Conservation (phyloP, 2,329 filamentous ascomycete genomes). For the Aspergillus persii region DNA sequence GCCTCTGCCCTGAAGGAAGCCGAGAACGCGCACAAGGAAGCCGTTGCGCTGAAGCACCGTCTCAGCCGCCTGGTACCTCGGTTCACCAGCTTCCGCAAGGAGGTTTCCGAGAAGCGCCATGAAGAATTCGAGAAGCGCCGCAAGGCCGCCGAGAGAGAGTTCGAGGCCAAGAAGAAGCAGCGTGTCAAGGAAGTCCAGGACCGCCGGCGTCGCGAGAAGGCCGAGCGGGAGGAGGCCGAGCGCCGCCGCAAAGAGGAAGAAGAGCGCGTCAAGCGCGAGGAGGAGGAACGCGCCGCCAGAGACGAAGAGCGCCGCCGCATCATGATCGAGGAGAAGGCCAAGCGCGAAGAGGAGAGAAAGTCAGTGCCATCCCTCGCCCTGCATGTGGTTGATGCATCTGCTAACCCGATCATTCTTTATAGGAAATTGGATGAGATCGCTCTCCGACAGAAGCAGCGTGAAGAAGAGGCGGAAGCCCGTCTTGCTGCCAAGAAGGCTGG, state of each 20-base stretch:
- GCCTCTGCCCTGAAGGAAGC: conserved; percentile 74
- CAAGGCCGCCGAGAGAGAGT: conserved; percentile 85
- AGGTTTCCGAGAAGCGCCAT: conserved; percentile 80
- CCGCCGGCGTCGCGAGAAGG: conserved; percentile 75
- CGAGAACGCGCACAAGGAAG: conserved; percentile 85
- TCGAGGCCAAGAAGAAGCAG: conserved; percentile 84
- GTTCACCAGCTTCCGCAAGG: conserved; percentile 80
- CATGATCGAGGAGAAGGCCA: conserved; percentile 67
- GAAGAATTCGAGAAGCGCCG: conserved; percentile 95
- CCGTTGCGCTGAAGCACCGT: conserved; percentile 89
- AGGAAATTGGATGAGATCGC: conserved; percentile 64
- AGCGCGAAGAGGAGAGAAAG: conserved; percentile 59
- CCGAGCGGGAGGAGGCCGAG: conserved; percentile 81
- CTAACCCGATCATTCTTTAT: conserved; percentile 32
- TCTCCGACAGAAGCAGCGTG: conserved; percentile 70
- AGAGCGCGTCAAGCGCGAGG: conserved; percentile 75
- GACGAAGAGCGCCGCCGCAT: conserved; percentile 78
- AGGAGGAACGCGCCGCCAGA: conserved; percentile 75
- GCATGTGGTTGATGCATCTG: not conserved
- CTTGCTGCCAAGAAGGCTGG: conserved; percentile 61
- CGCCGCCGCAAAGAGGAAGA: conserved; percentile 76
- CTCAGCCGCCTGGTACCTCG: conserved; percentile 77
- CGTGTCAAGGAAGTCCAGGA: conserved; percentile 89
- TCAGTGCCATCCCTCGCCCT: conserved; percentile 37
- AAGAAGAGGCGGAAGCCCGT: conserved; percentile 82